Evolutionary conservation across 2,329 filamentous ascomycete genomes (phyloP).

Genomic region (Zalaria sp.): DNA sequence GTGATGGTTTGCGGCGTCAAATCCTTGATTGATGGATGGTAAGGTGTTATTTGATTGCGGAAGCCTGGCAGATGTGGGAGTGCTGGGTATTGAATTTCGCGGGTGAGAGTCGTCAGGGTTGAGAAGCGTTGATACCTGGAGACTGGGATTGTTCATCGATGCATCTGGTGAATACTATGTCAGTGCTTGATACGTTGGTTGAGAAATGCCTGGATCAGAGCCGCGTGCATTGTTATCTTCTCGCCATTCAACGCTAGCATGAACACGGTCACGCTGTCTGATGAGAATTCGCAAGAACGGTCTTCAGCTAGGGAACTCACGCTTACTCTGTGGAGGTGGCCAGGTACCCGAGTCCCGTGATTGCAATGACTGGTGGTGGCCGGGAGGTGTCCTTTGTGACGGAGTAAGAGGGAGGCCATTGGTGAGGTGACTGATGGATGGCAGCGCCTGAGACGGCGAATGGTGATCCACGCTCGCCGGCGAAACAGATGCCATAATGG

Average conservation of each 20-base stretch:
- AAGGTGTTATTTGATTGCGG: conserved; percentile 21
- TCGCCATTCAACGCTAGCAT: not conserved
- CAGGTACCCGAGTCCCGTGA: conserved; percentile 22
- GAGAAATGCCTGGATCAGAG: not conserved
- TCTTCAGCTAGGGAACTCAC: conserved; percentile 12
- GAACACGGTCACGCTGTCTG: not conserved
- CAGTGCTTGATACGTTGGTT: not conserved
- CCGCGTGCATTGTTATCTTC: too few relatives aligned
- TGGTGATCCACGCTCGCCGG: conserved; percentile 1
- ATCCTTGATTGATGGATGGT: conserved; percentile 44
- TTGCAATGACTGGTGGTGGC: conserved; percentile 14
- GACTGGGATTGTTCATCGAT: conserved; percentile 19
- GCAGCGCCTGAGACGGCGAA: conserved; percentile 11
- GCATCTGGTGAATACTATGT: not conserved
- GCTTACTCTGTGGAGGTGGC: conserved; percentile 22
- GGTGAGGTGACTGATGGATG: conserved; percentile 22
- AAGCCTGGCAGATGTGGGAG: conserved; percentile 24
- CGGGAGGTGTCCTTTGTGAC: conserved; percentile 16
- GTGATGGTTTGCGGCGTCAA: conserved; percentile 15
- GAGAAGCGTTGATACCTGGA: conserved; percentile 35
- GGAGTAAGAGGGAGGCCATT: conserved; percentile 16
- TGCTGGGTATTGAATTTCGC: conserved; percentile 27
- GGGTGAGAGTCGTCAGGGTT: conserved; percentile 36
- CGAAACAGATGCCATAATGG: not conserved
- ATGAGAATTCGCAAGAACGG: too few relatives aligned